Base-by-base conservation (phyloP, 2,329 filamentous ascomycete species). In the Geoglossum cookeanum region DNA sequence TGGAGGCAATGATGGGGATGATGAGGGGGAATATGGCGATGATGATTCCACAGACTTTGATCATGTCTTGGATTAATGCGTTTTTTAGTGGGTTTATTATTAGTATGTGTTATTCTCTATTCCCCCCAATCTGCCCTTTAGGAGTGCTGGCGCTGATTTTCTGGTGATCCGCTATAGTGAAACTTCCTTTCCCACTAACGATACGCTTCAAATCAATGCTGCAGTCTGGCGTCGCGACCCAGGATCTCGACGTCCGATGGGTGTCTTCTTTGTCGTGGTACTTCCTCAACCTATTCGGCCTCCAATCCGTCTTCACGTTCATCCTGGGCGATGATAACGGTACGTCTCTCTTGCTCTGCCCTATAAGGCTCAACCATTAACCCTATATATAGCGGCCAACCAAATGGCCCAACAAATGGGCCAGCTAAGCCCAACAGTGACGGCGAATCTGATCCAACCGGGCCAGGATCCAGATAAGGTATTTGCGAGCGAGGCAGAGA, bases 1-100 rank as follows among this genome's bases (percentile, higher is more conserved):
- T 98, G 92, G 94, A 98, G 68, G 91, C 90, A 63, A 98, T 98
- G 92, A 98, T 98, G 92, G 91, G 92, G 63, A 95, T 95, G 88
- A 94, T 98, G 87, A 98, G 98, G 79, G 90, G 90, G 58, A 95
- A 98, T 68, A 95, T 98, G 86, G 91, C 92, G 62, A 98, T 97
- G 92, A 97, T 98, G 75, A 88, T 98, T 59, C 92, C 92, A 54
- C 95, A 98, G 71, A 97, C 90, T 4, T 73, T 98, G 68, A 98
- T 98, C 64, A 98, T 98, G 92, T 92, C 91, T 63, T 98, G 92
- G 92, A 97, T 98, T 69, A 98, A 98, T 73, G 90, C 92, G 0
- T 98, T 97, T 68, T 98, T 98, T 66, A 94, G 88, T 56, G 92
- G 92, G 35, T 98, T 96, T 67, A 92, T 98, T 53, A 96, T 98